phyloP scores from a whole-genome alignment of 106 monocot species.

The Dendrobium officinale region DNA sequence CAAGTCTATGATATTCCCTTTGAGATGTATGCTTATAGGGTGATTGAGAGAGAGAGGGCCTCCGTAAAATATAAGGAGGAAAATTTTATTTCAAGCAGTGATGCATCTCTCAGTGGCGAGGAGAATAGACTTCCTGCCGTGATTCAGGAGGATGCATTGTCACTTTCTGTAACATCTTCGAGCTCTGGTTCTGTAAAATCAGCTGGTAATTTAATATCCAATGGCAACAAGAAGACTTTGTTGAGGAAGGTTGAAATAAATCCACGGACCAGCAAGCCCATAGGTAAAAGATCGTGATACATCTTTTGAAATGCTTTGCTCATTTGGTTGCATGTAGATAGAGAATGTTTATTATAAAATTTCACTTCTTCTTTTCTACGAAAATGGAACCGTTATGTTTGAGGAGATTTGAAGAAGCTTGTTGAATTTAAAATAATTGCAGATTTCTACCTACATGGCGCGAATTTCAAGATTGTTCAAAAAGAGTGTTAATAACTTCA shows the following conservation, averaged over 20 bases:
- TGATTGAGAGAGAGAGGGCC: conserved; percentile 45
- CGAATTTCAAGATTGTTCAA: not conserved
- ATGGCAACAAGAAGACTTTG: conserved; percentile 5
- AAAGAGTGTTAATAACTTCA: not conserved
- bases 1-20: conserved; percentile 35
- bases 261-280: conserved; percentile 14
- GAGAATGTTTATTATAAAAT: not conserved
- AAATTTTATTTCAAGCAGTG: conserved; percentile 54
- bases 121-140: conserved; percentile 13
- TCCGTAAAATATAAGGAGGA: conserved; percentile 33
- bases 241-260: conserved; percentile 25
- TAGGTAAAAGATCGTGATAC: conserved; percentile 15
- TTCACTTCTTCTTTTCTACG: not conserved
- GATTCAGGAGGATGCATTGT: conserved; percentile 12
- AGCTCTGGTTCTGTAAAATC: conserved; percentile 11
- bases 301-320: not conserved
- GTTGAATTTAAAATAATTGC: not conserved
- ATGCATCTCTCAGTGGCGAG: conserved; percentile 36
- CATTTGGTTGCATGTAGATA: not conserved
- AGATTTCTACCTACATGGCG: not conserved
- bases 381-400: not conserved
- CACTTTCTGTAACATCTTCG: conserved; percentile 1
- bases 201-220: not conserved
- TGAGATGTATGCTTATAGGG: conserved; percentile 54
- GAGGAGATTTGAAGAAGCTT: not conserved